These are phyloP conservation scores for Yarrowia alimentaria DNA, from an alignment of 805 yeast species.

Conservation along the genomic window DNA sequence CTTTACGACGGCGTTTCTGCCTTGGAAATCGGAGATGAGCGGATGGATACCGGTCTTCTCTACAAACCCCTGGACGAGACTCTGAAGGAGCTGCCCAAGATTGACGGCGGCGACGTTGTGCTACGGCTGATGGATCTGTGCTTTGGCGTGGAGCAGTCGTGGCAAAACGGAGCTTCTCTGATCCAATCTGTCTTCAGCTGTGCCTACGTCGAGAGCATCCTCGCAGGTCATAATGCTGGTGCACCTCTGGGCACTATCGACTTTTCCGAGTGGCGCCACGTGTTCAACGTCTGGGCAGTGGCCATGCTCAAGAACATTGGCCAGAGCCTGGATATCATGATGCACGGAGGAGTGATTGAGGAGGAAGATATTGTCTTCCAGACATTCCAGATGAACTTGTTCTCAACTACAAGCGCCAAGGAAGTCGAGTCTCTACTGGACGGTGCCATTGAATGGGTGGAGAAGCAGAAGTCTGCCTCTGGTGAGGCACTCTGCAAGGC, in stretches of 20 bases:
- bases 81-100: constrained; percentile 43
- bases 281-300: constrained; percentile 33
- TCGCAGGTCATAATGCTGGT: constrained; percentile 39
- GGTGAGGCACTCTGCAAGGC: background rate
- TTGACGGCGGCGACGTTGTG: constrained; percentile 45
- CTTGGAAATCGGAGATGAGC: constrained; percentile 59
- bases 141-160: constrained; percentile 55
- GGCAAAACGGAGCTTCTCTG: constrained; percentile 74
- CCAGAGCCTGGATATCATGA: constrained; percentile 30
- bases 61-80: constrained; percentile 46
- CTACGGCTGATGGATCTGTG: constrained; percentile 55
- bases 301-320: constrained; percentile 35
- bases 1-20: constrained; percentile 86
- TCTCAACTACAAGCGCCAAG: constrained; percentile 33
- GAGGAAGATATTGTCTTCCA: constrained; percentile 44
- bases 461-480: constrained; percentile 1
- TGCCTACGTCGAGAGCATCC: constrained; percentile 62
- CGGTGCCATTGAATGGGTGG: constrained; percentile 47
- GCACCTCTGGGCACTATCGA: background rate
- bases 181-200: constrained; percentile 78
- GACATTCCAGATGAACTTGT: constrained; percentile 54
- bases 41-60: constrained; percentile 77
- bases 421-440: constrained; percentile 33
- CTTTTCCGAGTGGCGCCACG: constrained; percentile 31
- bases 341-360: constrained; percentile 34